Evolutionary conservation across 345 rosid genomes (phyloP).

Genomic region (Aethionema arabicum): DNA sequence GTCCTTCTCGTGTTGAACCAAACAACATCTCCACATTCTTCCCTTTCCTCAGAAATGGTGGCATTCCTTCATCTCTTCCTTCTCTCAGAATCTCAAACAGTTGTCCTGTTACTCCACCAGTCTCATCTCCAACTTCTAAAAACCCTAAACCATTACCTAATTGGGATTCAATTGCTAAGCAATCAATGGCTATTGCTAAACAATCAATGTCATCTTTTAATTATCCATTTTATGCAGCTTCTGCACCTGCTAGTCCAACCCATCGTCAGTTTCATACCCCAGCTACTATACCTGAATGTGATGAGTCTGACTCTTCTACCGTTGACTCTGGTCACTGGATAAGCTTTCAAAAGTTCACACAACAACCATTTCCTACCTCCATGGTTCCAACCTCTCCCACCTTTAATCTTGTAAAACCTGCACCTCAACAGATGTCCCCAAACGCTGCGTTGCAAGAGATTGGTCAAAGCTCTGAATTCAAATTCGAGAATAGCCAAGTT

Average conservation of each 20-base stretch:
- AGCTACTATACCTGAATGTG: constrained; percentile 86
- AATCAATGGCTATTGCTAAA: constrained; percentile 67
- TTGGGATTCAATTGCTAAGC: constrained; percentile 82
- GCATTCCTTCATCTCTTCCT: constrained; percentile 79
- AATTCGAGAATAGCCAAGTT: constrained; percentile 72
- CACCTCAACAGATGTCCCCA: constrained; percentile 43
- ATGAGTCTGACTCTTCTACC: constrained; percentile 91
- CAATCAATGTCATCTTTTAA: constrained; percentile 62
- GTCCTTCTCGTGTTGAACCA: constrained; percentile 61
- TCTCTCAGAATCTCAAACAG: constrained; percentile 95
- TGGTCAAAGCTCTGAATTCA: constrained; percentile 68
- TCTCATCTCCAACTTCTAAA: constrained; percentile 88
- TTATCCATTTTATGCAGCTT: constrained; percentile 75
- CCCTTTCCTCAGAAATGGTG: constrained; percentile 60
- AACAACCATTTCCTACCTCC: constrained; percentile 40
- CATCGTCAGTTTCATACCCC: constrained; percentile 79
- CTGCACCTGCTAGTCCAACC: constrained; percentile 99
- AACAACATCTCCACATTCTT: constrained; percentile 48
- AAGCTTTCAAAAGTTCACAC: constrained; percentile 73
- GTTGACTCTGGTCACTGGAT: constrained; percentile 97
- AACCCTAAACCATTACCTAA: constrained; percentile 68
- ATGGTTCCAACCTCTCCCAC: constrained; percentile 86
- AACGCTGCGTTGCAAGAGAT: constrained; percentile 47
- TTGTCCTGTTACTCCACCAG: constrained; percentile 92
- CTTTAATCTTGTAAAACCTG: constrained; percentile 77